Base-by-base conservation (phyloP, 2,329 filamentous ascomycete genomes). In the Microdochium bolleyi region DNA sequence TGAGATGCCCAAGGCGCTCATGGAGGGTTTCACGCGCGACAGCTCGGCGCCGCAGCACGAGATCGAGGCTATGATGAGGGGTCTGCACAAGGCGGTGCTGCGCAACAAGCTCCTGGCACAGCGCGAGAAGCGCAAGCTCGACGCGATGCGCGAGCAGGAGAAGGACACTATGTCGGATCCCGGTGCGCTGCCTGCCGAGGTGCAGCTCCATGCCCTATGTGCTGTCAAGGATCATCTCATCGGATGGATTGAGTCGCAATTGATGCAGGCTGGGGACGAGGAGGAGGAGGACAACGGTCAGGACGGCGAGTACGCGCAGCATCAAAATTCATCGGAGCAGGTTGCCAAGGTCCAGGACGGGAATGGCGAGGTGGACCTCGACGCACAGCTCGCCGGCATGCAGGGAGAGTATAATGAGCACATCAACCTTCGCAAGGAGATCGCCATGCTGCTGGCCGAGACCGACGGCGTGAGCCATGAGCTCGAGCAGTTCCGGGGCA, bases 221-320 rank as follows among this genome's bases (percentile, higher is more conserved):
- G 69, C 69, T 8, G 80, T 83, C 11, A 74, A 84, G 16, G 76
- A 78, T 51, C 79, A 81, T 56, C 72, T 87, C 50, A 85, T 87
- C 54, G 72, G 67, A 53, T 87, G 83, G 83, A 84, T 87, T 53
- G 83, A 87, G 63, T 70, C 68, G 4, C 84, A 86, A 62, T 67
- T 87, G 22, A 69, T 73, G 51, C 80, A 78, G 52, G 79, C 80
- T 1, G 72, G 74, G 3, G 68, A 67, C 22, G 62, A 65, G 1
- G 67, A 64, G 0, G 62, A 58, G 1, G 62, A 62, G 5, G 61
- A 62, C 10, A 56, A 60, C 3, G 62, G 62, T 13, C 56, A 58
- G n/a, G 55, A 48, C 49, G 54, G 54, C 21, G 54, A 55, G 21
- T 30, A 5, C 27, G 27, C 5, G 11, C 11, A 5, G 27, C 27